Evolutionary conservation across 1,284 basidiomycete species (phyloP).

Genomic region (Pascua guehoae): DNA sequence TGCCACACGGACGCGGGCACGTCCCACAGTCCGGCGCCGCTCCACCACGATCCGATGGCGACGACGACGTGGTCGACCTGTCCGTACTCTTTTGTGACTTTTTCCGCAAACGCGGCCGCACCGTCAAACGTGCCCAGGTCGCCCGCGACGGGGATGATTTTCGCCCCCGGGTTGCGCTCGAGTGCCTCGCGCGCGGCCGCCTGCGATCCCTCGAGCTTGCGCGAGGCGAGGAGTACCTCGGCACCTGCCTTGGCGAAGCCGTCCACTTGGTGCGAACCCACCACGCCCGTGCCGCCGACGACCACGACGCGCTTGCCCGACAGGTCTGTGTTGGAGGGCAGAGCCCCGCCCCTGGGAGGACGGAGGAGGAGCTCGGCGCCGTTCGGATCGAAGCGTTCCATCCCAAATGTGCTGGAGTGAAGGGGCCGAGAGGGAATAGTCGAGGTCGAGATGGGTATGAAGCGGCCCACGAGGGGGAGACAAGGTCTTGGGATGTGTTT

Average conservation of each 20-base stretch:
- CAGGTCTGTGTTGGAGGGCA: neutral
- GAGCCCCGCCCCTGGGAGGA: no score
- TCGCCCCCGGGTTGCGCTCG: neutral
- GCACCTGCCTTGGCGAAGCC: neutral
- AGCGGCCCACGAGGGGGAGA: no score
- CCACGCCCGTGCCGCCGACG: neutral
- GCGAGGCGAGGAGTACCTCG: neutral
- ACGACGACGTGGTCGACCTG: neutral
- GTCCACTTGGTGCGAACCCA: conserved; percentile 1
- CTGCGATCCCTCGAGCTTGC: neutral
- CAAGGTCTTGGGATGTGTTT: no score
- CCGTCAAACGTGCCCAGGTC: neutral
- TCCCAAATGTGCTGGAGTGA: no score
- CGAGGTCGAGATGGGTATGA: no score
- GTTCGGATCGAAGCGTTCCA: no score
- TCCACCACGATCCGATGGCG: conserved; percentile 1
- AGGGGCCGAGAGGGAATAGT: no score
- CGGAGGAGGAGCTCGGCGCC: no score
- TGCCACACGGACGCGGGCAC: neutral
- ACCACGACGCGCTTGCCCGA: conserved; percentile 1
- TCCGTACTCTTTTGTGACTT: neutral
- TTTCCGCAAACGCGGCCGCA: neutral
- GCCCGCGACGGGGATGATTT: neutral
- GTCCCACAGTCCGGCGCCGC: neutral
- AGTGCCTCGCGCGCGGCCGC: neutral